phyloP scores from a whole-genome alignment of 257 asterid species.

The Solanum gandarillasii region DNA sequence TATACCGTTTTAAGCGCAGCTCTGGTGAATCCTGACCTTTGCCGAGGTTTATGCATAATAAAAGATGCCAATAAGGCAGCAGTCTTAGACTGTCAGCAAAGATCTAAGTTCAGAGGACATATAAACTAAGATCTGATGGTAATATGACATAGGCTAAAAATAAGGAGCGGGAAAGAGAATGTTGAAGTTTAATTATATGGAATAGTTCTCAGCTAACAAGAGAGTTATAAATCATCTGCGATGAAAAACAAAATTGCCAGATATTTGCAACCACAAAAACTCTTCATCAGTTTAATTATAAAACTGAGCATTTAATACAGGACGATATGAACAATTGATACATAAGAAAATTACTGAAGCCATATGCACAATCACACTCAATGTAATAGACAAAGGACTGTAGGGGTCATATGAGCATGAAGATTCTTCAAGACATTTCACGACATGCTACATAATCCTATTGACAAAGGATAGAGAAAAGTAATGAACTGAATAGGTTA shows the following conservation, averaged over 20 bases:
- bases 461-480: background rate
- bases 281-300: background rate
- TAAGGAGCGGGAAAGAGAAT: background rate
- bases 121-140: background rate
- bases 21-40: slow-evolving; percentile 62
- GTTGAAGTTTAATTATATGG: background rate
- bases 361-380: background rate
- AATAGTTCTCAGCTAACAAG: background rate
- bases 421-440: background rate
- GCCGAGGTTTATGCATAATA: slow-evolving; percentile 61
- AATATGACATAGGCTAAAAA: background rate
- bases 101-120: slow-evolving; percentile 7
- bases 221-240: background rate
- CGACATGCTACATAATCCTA: background rate
- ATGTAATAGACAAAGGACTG: background rate
- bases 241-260: background rate
- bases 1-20: slow-evolving; percentile 77
- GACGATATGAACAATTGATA: background rate
- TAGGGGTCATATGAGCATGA: background rate
- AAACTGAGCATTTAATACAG: background rate
- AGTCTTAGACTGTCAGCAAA: slow-evolving; percentile 54
- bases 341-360: background rate
- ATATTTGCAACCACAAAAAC: background rate
- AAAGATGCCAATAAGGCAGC: slow-evolving; percentile 79
- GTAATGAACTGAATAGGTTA: background rate